phyloP scores from a whole-genome alignment of 208 protist species.

The Leishmania braziliensis region DNA sequence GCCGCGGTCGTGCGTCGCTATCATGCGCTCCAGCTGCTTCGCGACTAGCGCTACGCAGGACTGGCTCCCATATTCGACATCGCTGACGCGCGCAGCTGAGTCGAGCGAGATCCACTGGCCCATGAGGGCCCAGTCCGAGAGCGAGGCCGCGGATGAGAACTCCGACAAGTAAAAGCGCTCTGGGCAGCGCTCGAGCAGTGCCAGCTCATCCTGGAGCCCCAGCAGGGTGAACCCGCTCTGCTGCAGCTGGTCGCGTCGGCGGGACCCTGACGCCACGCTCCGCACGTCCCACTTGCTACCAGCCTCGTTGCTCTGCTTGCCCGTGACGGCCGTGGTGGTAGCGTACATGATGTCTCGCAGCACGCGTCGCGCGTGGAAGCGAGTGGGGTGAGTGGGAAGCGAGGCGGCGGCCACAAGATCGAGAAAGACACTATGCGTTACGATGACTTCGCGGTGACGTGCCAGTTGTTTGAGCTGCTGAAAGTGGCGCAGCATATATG shows the following conservation, averaged over 20 bases:
- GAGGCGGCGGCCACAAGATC: constrained; percentile 43
- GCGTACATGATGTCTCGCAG: constrained; percentile 60
- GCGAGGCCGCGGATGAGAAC: constrained; percentile 3
- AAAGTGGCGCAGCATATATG: constrained; percentile 52
- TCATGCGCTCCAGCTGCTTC: constrained; percentile 54
- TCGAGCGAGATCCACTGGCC: neutral
- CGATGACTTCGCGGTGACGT: constrained; percentile 72
- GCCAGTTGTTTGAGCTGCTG: constrained; percentile 68
- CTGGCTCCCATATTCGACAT: neutral
- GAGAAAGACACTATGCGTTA: constrained; percentile 77
- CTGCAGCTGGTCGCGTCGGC: constrained; percentile 9
- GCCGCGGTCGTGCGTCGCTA: constrained; percentile 31
- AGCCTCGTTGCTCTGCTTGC: neutral
- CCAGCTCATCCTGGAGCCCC: constrained; percentile 80
- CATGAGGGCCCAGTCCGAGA: constrained; percentile 7
- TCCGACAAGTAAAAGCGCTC: constrained; percentile 52
- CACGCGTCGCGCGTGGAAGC: constrained; percentile 69
- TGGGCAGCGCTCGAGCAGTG: constrained; percentile 55
- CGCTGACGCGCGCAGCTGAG: neutral
- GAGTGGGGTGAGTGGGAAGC: constrained; percentile 33
- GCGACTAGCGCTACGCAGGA: constrained; percentile 47
- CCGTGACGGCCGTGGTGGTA: constrained; percentile 36
- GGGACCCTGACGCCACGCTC: neutral
- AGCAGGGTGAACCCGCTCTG: constrained; percentile 71
- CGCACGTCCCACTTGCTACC: neutral